Evolutionary conservation across 1,284 basidiomycete genomes (phyloP), one percentile per base, ranked within the genome.

Genomic region (Salmacisia buchloeana): DNA sequence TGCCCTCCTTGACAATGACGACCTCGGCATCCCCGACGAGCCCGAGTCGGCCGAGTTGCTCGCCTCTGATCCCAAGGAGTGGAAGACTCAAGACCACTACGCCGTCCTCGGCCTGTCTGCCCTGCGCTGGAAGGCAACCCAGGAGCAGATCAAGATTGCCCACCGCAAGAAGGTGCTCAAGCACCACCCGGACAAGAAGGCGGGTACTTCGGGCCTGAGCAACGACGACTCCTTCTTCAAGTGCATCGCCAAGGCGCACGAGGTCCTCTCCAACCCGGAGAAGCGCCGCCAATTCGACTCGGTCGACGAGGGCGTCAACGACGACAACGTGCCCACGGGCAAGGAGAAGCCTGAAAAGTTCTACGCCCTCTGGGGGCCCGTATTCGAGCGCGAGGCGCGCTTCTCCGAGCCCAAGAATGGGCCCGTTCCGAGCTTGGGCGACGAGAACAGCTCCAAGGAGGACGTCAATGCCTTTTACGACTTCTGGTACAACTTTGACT

Each of bases 11-110:
- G 93, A 92, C 78, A 80, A 81, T 59, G 92, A 96, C 82, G 76
- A 75, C 62, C 86, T 89, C 21, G 92, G 92, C 52, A 88, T 97
- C 7, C 93, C 93, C 4, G 91, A 94, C 66, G 96, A 98, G 82
- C 83, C 88, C 66, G 96, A 98, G 83, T 82, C 85, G 36, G 83
- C 84, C 10, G 88, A 88, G 29, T 77, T 94, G 58, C 82, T 94
- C 54, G 81, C 83, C 34, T 83, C 88, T 21, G 96, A 98, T 83
- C 91, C 94, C 18, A 97, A 97, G 82, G 93, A 97, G 81, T 98
- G 94, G 94, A 98, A 98, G 91, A 92, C 93, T 86, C 96, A 97
- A 86, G 94, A 98, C 81, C 92, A 97, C 81, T 97, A 97, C 80
- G 91, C 90, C 64, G 91, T 97, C 36, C 88, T 97, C 60, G 94